Conservation (phyloP, 352 stramenopile genomes). For the Pythium scleroteichum region DNA sequence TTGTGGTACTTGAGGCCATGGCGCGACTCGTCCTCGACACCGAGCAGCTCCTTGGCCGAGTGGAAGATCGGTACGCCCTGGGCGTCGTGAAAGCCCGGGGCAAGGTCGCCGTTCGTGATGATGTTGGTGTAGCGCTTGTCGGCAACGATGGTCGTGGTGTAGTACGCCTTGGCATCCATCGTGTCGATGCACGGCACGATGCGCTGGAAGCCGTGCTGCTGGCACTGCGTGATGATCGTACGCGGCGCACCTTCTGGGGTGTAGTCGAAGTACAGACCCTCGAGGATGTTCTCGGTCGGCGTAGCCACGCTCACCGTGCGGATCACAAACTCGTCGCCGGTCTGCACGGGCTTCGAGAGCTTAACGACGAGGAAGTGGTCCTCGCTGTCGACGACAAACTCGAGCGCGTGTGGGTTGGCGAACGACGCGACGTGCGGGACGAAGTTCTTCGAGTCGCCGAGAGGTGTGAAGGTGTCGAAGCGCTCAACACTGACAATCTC, state of each 20-base stretch:
- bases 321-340: slow-evolving; percentile 68
- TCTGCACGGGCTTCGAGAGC: slow-evolving; percentile 48
- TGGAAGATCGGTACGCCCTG: slow-evolving; percentile 67
- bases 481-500: slow-evolving; percentile 62
- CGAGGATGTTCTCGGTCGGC: slow-evolving; percentile 75
- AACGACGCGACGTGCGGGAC: slow-evolving; percentile 62
- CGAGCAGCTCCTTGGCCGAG: slow-evolving; percentile 48
- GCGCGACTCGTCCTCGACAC: slow-evolving; percentile 48
- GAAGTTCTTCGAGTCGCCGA: slow-evolving; percentile 50
- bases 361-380: slow-evolving; percentile 74
- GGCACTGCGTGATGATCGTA: slow-evolving; percentile 84
- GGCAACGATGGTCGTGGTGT: slow-evolving; percentile 76
- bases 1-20: slow-evolving; percentile 83
- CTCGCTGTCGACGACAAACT: slow-evolving; percentile 61
- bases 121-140: slow-evolving; percentile 80
- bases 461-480: slow-evolving; percentile 45
- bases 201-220: slow-evolving; percentile 79
- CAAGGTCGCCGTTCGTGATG: slow-evolving; percentile 78
- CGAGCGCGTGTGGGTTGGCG: slow-evolving; percentile 36
- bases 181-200: slow-evolving; percentile 80
- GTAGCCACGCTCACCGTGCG: slow-evolving; percentile 64
- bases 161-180: slow-evolving; percentile 82
- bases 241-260: slow-evolving; percentile 61
- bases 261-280: slow-evolving; percentile 81
- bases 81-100: slow-evolving; percentile 59